Conservation (phyloP, 352 stramenopile genomes). For the Phytophthora hybrid region DNA sequence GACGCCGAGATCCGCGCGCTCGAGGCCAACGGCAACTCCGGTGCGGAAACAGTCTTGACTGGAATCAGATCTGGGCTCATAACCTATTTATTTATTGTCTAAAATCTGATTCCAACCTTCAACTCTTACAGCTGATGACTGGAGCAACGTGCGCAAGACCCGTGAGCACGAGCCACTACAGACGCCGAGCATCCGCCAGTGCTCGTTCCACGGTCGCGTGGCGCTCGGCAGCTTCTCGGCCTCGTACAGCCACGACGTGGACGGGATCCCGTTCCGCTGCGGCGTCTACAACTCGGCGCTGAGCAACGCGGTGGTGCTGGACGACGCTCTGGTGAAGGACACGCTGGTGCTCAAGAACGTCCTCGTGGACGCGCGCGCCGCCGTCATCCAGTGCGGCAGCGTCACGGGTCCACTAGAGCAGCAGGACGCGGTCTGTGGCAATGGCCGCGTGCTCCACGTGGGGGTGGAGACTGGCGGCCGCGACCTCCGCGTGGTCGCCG, state of each 20-base stretch:
- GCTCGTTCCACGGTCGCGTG: constrained; percentile 72
- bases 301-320: constrained; percentile 65
- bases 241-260: constrained; percentile 46
- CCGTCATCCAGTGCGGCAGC: constrained; percentile 72
- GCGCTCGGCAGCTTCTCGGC: constrained; percentile 64
- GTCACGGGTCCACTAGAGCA: constrained; percentile 49
- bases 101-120: constrained; percentile 2
- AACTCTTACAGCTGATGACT: constrained; percentile 62
- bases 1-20: constrained; percentile 56
- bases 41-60: constrained; percentile 30
- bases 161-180: constrained; percentile 27
- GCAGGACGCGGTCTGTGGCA: constrained; percentile 45
- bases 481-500: constrained; percentile 72
- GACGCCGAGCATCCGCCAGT: constrained; percentile 63
- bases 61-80: constrained; percentile 16
- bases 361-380: constrained; percentile 57
- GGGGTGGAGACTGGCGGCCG: constrained; percentile 86
- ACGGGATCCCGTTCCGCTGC: constrained; percentile 60
- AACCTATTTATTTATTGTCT: background rate
- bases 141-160: constrained; percentile 62
- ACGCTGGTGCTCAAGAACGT: constrained; percentile 61
- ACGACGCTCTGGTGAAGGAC: constrained; percentile 82
- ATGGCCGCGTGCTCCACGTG: constrained; percentile 73
- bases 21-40: constrained; percentile 68
- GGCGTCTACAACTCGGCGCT: constrained; percentile 80